Conservation (phyloP, 352 stramenopile genomes). For the Phytopythium chamaehyphon region DNA sequence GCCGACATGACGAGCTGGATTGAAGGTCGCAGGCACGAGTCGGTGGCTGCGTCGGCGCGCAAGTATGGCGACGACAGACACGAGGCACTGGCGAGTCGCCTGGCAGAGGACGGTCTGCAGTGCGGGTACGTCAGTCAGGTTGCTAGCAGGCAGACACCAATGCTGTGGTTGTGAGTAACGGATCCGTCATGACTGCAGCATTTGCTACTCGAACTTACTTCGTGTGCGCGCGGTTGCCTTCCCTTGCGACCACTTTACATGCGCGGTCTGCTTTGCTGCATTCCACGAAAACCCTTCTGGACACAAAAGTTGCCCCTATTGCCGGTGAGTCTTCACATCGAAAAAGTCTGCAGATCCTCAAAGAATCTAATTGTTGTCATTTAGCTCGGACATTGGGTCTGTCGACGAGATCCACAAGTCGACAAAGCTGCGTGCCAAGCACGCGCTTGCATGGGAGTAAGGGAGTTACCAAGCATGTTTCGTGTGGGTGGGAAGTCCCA, state of each 20-base stretch:
- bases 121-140: conserved; percentile 26
- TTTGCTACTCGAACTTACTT: conserved; percentile 66
- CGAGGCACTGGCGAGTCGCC: conserved; percentile 35
- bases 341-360: no score
- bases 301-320: conserved; percentile 66
- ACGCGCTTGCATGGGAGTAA: conserved; percentile 22
- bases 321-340: conserved; percentile 21
- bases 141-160: neutral
- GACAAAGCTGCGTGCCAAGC: conserved; percentile 38
- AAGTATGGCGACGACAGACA: conserved; percentile 52
- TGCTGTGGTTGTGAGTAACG: neutral
- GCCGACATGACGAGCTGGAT: conserved; percentile 46
- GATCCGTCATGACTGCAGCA: conserved; percentile 16
- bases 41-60: conserved; percentile 26
- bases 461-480: neutral
- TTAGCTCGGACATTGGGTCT: conserved; percentile 22
- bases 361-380: no score
- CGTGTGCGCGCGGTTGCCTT: conserved; percentile 52
- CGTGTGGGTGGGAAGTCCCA: no score
- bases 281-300: conserved; percentile 41
- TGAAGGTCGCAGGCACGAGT: conserved; percentile 25
- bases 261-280: conserved; percentile 48
- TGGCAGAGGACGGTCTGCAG: conserved; percentile 63
- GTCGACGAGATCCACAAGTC: conserved; percentile 47
- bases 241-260: conserved; percentile 63